These are phyloP conservation scores for Yarrowia osloensis DNA, from an alignment of 805 yeast genomes.

Conservation along the genomic window DNA sequence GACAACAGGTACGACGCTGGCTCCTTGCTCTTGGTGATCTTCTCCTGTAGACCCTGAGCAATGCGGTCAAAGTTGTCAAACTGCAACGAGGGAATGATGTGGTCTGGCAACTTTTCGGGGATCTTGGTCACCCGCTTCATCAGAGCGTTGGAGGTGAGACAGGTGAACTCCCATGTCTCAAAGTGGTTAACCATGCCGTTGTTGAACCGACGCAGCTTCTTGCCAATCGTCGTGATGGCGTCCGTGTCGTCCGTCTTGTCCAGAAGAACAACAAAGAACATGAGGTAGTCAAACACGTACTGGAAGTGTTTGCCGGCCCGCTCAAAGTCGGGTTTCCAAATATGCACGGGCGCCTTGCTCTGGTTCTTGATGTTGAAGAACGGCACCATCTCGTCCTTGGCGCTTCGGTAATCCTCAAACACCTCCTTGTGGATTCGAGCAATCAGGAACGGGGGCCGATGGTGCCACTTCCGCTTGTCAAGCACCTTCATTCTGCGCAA, in stretches of 20 bases:
- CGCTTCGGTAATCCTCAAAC: slow-evolving; percentile 53
- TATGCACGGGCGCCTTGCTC: slow-evolving; percentile 68
- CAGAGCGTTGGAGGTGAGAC: slow-evolving; percentile 54
- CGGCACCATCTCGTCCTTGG: slow-evolving; percentile 63
- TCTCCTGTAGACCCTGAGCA: slow-evolving; percentile 45
- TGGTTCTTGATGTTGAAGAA: slow-evolving; percentile 64
- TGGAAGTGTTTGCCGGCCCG: slow-evolving; percentile 91
- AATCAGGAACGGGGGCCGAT: slow-evolving; percentile 72
- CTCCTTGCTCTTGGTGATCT: slow-evolving; percentile 41
- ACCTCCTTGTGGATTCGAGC: slow-evolving; percentile 64
- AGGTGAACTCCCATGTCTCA: slow-evolving; percentile 66
- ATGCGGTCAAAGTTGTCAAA: slow-evolving; percentile 48
- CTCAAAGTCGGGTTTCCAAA: slow-evolving; percentile 93
- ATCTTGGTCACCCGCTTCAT: slow-evolving; percentile 50
- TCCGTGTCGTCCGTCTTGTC: slow-evolving; percentile 57
- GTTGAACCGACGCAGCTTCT: slow-evolving; percentile 74
- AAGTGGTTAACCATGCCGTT: slow-evolving; percentile 70
- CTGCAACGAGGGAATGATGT: slow-evolving; percentile 49
- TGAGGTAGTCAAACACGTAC: slow-evolving; percentile 69
- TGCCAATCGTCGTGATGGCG: slow-evolving; percentile 60
- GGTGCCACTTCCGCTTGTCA: slow-evolving; percentile 92
- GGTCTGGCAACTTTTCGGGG: slow-evolving; percentile 54
- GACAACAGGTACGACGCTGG: slow-evolving; percentile 33
- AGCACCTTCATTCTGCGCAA: slow-evolving; percentile 52
- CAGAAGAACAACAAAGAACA: slow-evolving; percentile 61